Evolutionary conservation across 441 rosid genomes (phyloP).

Genomic region (Adansonia grandidieri): DNA sequence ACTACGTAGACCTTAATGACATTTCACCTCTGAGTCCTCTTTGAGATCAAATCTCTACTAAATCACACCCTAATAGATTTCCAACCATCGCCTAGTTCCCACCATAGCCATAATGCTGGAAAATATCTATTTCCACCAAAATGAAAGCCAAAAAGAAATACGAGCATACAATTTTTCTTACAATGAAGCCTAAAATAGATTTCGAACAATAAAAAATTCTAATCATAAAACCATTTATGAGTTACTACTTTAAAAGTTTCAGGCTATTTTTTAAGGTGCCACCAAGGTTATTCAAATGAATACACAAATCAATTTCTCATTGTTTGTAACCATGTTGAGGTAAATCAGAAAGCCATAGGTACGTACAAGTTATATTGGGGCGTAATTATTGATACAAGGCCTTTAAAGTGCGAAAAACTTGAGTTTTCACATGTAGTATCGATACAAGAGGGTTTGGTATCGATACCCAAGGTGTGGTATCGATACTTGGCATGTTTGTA

Average conservation of each 20-base stretch:
- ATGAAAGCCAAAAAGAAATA: not conserved
- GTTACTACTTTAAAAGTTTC: not conserved
- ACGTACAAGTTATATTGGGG: no score
- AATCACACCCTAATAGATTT: not conserved
- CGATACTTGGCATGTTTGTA: no score
- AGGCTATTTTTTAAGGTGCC: no score
- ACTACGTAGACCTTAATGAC: not conserved
- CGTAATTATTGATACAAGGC: no score
- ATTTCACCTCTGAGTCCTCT: not conserved
- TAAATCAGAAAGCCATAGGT: no score
- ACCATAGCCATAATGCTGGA: not conserved
- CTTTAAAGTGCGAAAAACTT: no score
- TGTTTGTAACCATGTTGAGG: no score
- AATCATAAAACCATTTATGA: conserved; percentile 1
- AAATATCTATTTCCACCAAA: conserved; percentile 18
- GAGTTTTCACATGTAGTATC: no score
- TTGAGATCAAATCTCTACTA: not conserved
- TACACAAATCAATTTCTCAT: no score
- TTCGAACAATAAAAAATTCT: not conserved
- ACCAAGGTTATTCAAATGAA: no score
- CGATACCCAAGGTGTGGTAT: no score
- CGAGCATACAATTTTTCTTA: not conserved
- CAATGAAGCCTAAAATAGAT: not conserved
- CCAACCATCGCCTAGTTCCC: not conserved
- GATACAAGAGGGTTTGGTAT: no score